phyloP scores from a whole-genome alignment of 2,329 filamentous ascomycete species.

The Exophiala mesophila region DNA sequence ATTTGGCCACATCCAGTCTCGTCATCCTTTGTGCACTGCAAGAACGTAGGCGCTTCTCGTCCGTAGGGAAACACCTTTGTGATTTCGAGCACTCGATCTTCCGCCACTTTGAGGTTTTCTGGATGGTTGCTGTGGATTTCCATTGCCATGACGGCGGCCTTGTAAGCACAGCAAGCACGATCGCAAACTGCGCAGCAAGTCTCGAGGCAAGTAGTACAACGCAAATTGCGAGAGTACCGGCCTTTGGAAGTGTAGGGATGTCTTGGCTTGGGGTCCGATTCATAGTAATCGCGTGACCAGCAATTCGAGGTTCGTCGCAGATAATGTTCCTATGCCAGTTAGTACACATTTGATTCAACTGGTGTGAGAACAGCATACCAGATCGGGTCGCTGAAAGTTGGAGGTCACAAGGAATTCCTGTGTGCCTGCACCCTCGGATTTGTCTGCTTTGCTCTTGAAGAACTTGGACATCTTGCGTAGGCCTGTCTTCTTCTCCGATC shows the following conservation, averaged over 20 bases:
- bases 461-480: slow-evolving; percentile 23
- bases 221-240: slow-evolving; percentile 32
- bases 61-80: slow-evolving; percentile 25
- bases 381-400: slow-evolving; percentile 13
- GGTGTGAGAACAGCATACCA: slow-evolving; percentile 12
- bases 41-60: slow-evolving; percentile 31
- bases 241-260: slow-evolving; percentile 26
- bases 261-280: slow-evolving; percentile 18
- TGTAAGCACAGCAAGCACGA: slow-evolving; percentile 32
- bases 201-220: slow-evolving; percentile 30
- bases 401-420: slow-evolving; percentile 4
- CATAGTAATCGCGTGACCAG: slow-evolving; percentile 21
- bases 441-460: slow-evolving; percentile 20
- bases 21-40: slow-evolving; percentile 29
- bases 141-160: slow-evolving; percentile 20
- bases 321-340: slow-evolving; percentile 17
- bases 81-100: slow-evolving; percentile 26
- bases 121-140: slow-evolving; percentile 18
- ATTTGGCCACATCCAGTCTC: slow-evolving; percentile 30
- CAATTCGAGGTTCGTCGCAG: slow-evolving; percentile 19
- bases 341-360: neutral
- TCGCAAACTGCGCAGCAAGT: slow-evolving; percentile 30
- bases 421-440: slow-evolving; percentile 7
- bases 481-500: slow-evolving; percentile 16
- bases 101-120: slow-evolving; percentile 14